Percentiles rank a stretch among this genome's conserved stretches.
phyloP scores from a whole-genome alignment of 345 rosid species.

The Draba incana region DNA sequence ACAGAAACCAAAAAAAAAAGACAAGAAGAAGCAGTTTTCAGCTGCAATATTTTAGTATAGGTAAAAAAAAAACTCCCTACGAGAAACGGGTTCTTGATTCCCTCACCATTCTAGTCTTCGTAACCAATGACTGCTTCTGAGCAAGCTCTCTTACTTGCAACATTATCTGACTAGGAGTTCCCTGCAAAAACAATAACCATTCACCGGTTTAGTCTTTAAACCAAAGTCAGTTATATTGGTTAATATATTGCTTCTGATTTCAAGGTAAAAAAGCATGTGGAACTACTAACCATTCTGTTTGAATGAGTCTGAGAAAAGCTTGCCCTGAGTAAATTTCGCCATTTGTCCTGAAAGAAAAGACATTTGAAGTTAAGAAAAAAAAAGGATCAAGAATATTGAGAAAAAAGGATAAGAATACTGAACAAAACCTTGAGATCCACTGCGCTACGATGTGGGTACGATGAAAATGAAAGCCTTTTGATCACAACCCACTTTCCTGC shows the following conservation, averaged over 20 bases:
- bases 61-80: slow-evolving; percentile 39
- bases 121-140: slow-evolving; percentile 59
- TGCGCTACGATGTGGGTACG: slow-evolving; percentile 73
- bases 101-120: slow-evolving; percentile 44
- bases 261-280: not conserved
- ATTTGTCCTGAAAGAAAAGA: slow-evolving; percentile 68
- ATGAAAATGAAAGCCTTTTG: slow-evolving; percentile 75
- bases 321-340: slow-evolving; percentile 93
- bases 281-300: slow-evolving; percentile 60
- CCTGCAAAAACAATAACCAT: not conserved
- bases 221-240: not conserved
- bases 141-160: slow-evolving; percentile 81
- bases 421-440: slow-evolving; percentile 88
- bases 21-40: not conserved
- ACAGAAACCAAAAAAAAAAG: not conserved
- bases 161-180: slow-evolving; percentile 56
- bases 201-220: slow-evolving; percentile 1
- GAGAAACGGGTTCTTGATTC: slow-evolving; percentile 58
- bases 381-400: not conserved
- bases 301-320: slow-evolving; percentile 63
- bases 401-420: not conserved
- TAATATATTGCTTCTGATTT: not conserved
- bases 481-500: slow-evolving; percentile 98
- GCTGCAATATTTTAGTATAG: not conserved
- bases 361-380: not conserved